A percentile compares a stretch with the other conserved stretches of the same genome.
Conservation (phyloP, 805 yeast species). For the Suhomyces faveliae region DNA sequence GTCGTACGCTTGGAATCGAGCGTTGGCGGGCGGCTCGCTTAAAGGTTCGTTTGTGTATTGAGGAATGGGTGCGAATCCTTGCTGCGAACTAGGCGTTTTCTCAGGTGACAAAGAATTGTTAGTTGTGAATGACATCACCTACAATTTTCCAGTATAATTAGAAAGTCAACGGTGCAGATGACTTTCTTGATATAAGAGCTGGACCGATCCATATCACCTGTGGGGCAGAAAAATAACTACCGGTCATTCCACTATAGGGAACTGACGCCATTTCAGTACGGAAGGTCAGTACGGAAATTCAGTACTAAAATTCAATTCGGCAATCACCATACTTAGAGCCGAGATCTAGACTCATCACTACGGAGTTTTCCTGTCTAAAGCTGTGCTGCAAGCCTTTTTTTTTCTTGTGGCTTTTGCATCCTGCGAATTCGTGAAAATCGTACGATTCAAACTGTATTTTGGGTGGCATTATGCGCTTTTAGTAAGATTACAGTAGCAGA, state of each 20-base stretch:
- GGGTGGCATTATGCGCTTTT: background rate
- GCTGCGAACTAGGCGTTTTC: background rate
- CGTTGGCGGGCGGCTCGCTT: background rate
- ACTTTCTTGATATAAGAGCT: background rate
- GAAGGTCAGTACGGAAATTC: background rate
- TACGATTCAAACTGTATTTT: background rate
- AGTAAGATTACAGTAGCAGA: background rate
- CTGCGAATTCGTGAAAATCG: background rate
- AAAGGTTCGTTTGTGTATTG: background rate
- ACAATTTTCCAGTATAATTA: background rate
- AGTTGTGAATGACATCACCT: background rate
- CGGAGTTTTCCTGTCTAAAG: background rate
- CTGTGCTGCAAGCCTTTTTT: too few species aligned
- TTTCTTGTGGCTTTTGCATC: background rate
- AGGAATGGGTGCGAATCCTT: background rate
- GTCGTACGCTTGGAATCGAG: background rate
- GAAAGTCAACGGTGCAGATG: background rate
- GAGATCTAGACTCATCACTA: background rate
- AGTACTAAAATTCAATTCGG: background rate
- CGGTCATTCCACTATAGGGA: background rate
- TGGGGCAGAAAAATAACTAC: background rate
- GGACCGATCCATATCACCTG: background rate
- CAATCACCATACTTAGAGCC: background rate
- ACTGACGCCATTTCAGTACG: background rate
- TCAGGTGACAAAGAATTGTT: background rate